Percentiles rank a stretch among this genome's conserved stretches.
phyloP scores from a whole-genome alignment of 2,329 filamentous ascomycete species.

The Mycogone perniciosa region DNA sequence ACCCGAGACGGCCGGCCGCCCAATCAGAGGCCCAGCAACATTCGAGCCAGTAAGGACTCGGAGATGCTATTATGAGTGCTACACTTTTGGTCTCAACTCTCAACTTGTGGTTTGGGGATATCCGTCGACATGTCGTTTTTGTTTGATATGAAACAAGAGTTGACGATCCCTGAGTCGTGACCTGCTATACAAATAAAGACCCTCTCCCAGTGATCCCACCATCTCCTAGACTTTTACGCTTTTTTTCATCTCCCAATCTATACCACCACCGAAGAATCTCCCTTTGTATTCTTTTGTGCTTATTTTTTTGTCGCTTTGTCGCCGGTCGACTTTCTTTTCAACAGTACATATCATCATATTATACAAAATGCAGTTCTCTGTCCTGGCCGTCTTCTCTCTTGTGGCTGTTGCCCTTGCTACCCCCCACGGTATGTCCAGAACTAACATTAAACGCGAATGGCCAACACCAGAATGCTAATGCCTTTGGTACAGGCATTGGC shows the following conservation, averaged over 20 bases:
- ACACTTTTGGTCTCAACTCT: slow-evolving; percentile 4
- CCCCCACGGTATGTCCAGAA: slow-evolving; percentile 21
- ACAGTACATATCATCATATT: slow-evolving; percentile 13
- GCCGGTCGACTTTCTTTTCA: slow-evolving; percentile 41
- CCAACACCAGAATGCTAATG: background rate
- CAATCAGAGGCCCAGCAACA: no score
- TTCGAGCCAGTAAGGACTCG: no score
- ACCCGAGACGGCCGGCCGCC: no score
- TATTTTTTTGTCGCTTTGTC: slow-evolving; percentile 31
- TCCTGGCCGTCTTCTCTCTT: slow-evolving; percentile 41
- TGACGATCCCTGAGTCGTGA: background rate
- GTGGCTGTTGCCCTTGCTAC: slow-evolving; percentile 40
- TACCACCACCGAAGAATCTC: slow-evolving; percentile 7
- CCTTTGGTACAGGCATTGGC: slow-evolving; percentile 6
- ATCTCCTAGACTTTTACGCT: background rate
- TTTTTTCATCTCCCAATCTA: slow-evolving; percentile 10
- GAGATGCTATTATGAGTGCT: background rate
- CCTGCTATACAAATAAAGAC: slow-evolving; percentile 12
- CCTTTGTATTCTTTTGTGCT: slow-evolving; percentile 11
- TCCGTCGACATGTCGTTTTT: slow-evolving; percentile 3
- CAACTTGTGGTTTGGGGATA: slow-evolving; percentile 7
- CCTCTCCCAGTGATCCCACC: slow-evolving; percentile 10
- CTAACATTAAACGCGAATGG: background rate
- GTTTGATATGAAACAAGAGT: background rate
- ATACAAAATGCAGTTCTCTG: slow-evolving; percentile 49